Base-by-base conservation (phyloP, 345 rosid genomes). In the Camelina neglecta region DNA sequence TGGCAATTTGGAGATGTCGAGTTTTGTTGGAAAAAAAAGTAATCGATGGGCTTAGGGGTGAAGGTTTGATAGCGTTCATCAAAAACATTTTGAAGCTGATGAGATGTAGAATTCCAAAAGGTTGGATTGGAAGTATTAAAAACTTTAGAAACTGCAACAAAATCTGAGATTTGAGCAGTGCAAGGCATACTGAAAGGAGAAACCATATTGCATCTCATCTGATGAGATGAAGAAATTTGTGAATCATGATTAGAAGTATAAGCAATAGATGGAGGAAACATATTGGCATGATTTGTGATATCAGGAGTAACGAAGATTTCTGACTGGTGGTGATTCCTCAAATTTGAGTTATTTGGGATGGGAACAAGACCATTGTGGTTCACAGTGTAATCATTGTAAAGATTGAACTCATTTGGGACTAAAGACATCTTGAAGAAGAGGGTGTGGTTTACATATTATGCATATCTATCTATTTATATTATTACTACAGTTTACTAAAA, bases 381-480 rank as follows among this genome's bases (percentile, higher is more conserved):
- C 4, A 20, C 2, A 13, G 57, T 33, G 3, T 1, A 21, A 21
- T 47, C 21, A 44, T 10, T 4, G 20, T 20, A 12, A 71, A 57
- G 11, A n/a, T 47, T 45, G 26, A 45, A 70, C 21, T 42, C 65
- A 57, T 56, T 26, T 71, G 74, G 57, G 13, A 11, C n/a, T 18
- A 64, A 59, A 59, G 48, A n/a, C 36, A 59, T 71, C 15, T 71
- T 60, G 38, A 35, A 16, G 13, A 13, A 9, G 41, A n/a, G 73
- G 16, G 29, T 11, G 53, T 48, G 53, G 1, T 56, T 42, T 56
- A 26, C 18, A 56, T 4, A 2, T 0, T 7, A 15, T 41, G 63
- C 55, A 57, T 42, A 16, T 42, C 29, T 69, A 42, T 56, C 65
- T 56, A 56, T 42, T 41, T 70, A 70, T 70, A 69, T 29, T 69